A percentile compares a stretch with the other conserved stretches of the same genome.
phyloP scores from a whole-genome alignment of 495 filamentous ascomycete genomes.

The Aspergillus funiculosus region DNA sequence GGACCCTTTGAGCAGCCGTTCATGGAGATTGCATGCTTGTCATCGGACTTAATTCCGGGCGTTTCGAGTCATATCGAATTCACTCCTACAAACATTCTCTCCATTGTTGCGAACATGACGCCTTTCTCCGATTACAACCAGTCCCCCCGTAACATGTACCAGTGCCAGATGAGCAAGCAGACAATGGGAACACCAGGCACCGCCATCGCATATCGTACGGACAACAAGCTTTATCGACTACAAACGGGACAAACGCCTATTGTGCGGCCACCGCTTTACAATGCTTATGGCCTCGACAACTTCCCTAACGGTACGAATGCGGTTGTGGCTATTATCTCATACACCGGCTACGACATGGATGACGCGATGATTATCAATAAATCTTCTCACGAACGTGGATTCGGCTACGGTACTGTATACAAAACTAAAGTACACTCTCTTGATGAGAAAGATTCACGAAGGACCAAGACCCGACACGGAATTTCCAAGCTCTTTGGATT shows the following conservation, averaged over 20 bases:
- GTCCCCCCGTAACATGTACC: constrained; percentile 98
- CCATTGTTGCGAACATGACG: constrained; percentile 97
- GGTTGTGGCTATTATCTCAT: constrained; percentile 94
- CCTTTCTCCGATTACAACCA: constrained; percentile 99
- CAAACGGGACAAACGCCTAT: constrained; percentile 96
- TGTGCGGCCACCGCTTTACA: constrained; percentile 85
- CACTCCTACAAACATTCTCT: constrained; percentile 93
- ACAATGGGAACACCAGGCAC: constrained; percentile 96
- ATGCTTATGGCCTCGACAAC: constrained; percentile 94
- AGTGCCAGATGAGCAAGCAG: constrained; percentile 99
- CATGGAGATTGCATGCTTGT: constrained; percentile 91
- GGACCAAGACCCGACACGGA: constrained; percentile 47
- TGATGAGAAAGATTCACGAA: constrained; percentile 61
- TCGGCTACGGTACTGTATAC: constrained; percentile 92
- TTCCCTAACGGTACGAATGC: constrained; percentile 98
- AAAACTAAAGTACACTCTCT: constrained; percentile 89
- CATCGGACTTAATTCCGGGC: constrained; percentile 75
- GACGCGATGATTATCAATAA: constrained; percentile 99
- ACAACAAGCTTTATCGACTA: constrained; percentile 93
- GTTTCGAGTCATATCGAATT: constrained; percentile 91
- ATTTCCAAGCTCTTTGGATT: constrained; percentile 79
- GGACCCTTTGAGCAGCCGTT: constrained; percentile 95
- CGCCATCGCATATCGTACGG: constrained; percentile 76
- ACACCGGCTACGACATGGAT: constrained; percentile 99
- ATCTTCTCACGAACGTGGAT: constrained; percentile 94